A percentile compares a stretch with the other conserved stretches of the same genome.
Evolutionary conservation across 306 rosid genomes (phyloP).

Genomic region (Cercis canadensis): DNA sequence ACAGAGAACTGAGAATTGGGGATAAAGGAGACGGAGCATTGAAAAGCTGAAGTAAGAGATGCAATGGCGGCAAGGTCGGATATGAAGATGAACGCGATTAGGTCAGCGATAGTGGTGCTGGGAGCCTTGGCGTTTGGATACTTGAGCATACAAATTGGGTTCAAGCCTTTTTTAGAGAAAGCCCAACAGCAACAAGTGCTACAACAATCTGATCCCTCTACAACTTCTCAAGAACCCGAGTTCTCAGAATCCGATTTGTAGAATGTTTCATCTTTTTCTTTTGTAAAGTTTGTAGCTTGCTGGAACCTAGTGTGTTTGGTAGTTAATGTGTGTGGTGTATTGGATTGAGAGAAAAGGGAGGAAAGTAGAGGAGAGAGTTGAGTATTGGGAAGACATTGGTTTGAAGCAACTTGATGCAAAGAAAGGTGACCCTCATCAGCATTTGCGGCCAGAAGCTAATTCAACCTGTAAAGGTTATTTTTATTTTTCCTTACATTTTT

Average conservation of each 20-base stretch:
- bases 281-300: background rate
- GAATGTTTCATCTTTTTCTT: slow-evolving; percentile 1
- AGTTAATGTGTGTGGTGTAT: background rate
- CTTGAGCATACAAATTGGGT: slow-evolving; percentile 69
- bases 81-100: slow-evolving; percentile 69
- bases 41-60: background rate
- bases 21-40: background rate
- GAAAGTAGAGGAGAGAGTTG: background rate
- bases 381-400: too few relatives aligned
- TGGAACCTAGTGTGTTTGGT: background rate
- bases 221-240: slow-evolving; percentile 43
- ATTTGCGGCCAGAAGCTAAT: too few relatives aligned
- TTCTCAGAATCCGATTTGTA: slow-evolving; percentile 48
- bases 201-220: slow-evolving; percentile 44
- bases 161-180: slow-evolving; percentile 78
- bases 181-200: slow-evolving; percentile 54
- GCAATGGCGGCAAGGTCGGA: slow-evolving; percentile 49
- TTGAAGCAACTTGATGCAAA: too few relatives aligned
- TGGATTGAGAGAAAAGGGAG: background rate
- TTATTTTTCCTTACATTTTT: too few relatives aligned
- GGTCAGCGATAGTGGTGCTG: slow-evolving; percentile 84
- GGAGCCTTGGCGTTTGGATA: slow-evolving; percentile 93
- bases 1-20: background rate
- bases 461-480: too few relatives aligned
- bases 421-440: too few relatives aligned